A percentile compares a stretch with the other conserved stretches of the same genome.
Evolutionary conservation across 2,329 filamentous ascomycete species (phyloP).

Genomic region (Sclerotinia spermophila): DNA sequence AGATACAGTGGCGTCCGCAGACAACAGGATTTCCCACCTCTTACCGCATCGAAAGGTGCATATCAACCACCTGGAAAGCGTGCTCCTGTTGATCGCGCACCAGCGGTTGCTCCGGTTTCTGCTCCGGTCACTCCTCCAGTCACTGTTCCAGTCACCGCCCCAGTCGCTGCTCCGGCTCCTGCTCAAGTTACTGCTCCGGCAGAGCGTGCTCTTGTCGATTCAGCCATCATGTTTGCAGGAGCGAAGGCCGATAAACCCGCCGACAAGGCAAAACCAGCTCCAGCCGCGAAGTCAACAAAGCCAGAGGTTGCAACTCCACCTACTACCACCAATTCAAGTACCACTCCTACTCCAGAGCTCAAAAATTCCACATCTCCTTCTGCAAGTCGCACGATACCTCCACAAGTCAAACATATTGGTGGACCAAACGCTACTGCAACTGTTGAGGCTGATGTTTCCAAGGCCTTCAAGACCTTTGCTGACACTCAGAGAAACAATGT

Average conservation of each 20-base stretch:
- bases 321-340: slow-evolving; percentile 31
- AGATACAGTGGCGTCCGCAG: slow-evolving; percentile 91
- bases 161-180: slow-evolving; percentile 59
- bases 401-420: slow-evolving; percentile 34
- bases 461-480: slow-evolving; percentile 63
- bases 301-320: slow-evolving; percentile 33
- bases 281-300: slow-evolving; percentile 31
- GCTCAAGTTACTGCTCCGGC: background rate
- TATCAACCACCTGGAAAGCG: slow-evolving; percentile 90
- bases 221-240: slow-evolving; percentile 87
- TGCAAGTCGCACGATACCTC: slow-evolving; percentile 36
- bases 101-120: slow-evolving; percentile 57
- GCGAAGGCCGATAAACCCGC: slow-evolving; percentile 42
- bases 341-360: slow-evolving; percentile 28
- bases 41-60: slow-evolving; percentile 57
- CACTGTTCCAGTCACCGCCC: slow-evolving; percentile 63
- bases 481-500: slow-evolving; percentile 52
- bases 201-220: slow-evolving; percentile 60
- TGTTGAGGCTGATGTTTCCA: slow-evolving; percentile 59
- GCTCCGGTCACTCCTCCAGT: slow-evolving; percentile 56
- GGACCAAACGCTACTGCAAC: slow-evolving; percentile 55
- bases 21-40: slow-evolving; percentile 65
- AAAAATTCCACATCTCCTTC: slow-evolving; percentile 36
- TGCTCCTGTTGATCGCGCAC: slow-evolving; percentile 64
- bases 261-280: slow-evolving; percentile 32